phyloP scores from a whole-genome alignment of 257 asterid genomes.

The Nicotiana obtusifolia region DNA sequence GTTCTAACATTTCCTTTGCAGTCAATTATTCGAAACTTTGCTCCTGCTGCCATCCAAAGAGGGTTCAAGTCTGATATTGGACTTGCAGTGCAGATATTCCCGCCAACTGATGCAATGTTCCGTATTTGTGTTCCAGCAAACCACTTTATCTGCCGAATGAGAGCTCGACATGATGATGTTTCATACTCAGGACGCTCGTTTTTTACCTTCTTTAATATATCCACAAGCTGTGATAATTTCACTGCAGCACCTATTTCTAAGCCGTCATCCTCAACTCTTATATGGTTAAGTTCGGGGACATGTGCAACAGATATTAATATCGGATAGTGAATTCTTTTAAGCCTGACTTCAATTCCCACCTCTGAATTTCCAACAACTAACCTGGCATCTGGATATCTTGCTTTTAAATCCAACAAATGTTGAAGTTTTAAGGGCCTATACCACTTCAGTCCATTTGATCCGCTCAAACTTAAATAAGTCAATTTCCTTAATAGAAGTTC shows the following conservation, averaged over 20 bases:
- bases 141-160: constrained; percentile 81
- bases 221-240: constrained; percentile 66
- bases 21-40: constrained; percentile 59
- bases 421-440: constrained; percentile 70
- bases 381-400: constrained; percentile 58
- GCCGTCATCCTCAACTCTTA: constrained; percentile 58
- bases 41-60: constrained; percentile 87
- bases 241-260: constrained; percentile 89
- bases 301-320: constrained; percentile 60
- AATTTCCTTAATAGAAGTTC: constrained; percentile 64
- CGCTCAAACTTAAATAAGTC: constrained; percentile 47
- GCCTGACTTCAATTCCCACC: constrained; percentile 87
- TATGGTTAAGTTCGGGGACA: constrained; percentile 67
- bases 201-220: constrained; percentile 39
- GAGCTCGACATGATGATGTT: constrained; percentile 75
- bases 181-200: constrained; percentile 45
- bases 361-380: constrained; percentile 86
- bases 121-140: constrained; percentile 93
- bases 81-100: constrained; percentile 96
- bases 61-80: constrained; percentile 98
- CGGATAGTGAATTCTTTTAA: constrained; percentile 65
- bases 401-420: constrained; percentile 55
- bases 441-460: constrained; percentile 75
- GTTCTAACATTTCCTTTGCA: constrained; percentile 53
- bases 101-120: constrained; percentile 86